Conservation (phyloP, 140 eudicot species). For the Cichorium intybus region DNA sequence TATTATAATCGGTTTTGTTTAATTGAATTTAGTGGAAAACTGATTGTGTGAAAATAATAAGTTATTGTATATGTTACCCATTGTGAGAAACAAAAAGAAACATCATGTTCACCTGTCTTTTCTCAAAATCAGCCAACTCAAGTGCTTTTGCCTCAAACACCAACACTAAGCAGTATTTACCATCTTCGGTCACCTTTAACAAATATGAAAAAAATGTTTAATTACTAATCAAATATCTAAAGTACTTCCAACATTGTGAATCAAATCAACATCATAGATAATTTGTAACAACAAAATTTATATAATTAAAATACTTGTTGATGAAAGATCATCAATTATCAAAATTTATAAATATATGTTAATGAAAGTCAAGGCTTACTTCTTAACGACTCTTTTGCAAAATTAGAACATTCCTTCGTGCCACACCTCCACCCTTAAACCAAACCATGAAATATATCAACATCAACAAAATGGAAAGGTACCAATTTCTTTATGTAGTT, state of each 20-base stretch:
- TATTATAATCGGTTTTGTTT: too few species aligned
- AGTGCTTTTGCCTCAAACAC: conserved; percentile 93
- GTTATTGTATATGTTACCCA: too few species aligned
- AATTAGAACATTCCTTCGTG: conserved; percentile 89
- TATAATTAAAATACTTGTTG: too few species aligned
- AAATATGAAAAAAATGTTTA: too few species aligned
- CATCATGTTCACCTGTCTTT: conserved; percentile 71
- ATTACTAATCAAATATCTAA: neutral
- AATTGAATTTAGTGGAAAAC: too few species aligned
- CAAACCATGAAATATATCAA: conserved; percentile 6
- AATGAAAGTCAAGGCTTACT: conserved; percentile 42
- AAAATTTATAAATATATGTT: conserved; percentile 5
- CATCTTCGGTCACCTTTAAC: conserved; percentile 92
- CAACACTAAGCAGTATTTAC: conserved; percentile 77
- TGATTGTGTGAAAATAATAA: too few species aligned
- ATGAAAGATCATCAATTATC: neutral
- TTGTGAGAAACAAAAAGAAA: neutral
- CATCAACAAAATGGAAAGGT: neutral
- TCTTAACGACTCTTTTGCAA: conserved; percentile 84
- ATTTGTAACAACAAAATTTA: neutral
- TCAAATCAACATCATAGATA: neutral
- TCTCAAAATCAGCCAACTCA: conserved; percentile 81
- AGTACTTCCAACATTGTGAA: neutral
- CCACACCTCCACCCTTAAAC: conserved; percentile 91
- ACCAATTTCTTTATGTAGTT: neutral